A percentile compares a stretch with the other conserved stretches of the same genome.
Evolutionary conservation across 2,329 filamentous ascomycete genomes (phyloP).

Genomic region (Cordyceps cicadae): DNA sequence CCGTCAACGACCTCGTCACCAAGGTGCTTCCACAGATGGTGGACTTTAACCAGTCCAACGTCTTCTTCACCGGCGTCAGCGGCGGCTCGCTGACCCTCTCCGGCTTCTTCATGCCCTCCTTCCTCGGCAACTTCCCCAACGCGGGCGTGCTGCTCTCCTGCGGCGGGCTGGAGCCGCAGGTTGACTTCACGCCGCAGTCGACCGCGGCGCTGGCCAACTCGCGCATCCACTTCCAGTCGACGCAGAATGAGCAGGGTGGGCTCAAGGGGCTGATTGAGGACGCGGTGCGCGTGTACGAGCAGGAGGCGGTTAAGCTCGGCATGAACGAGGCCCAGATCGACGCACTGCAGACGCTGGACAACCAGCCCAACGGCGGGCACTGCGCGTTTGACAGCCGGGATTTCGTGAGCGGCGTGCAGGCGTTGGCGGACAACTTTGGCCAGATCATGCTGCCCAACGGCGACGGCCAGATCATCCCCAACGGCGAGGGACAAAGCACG

Average conservation of each 20-base stretch:
- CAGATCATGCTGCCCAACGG: slow-evolving; percentile 43
- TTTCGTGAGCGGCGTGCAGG: slow-evolving; percentile 48
- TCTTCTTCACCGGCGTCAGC: slow-evolving; percentile 51
- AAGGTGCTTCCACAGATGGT: slow-evolving; percentile 42
- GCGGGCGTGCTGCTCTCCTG: slow-evolving; percentile 48
- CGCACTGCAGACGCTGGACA: slow-evolving; percentile 47
- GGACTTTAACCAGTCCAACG: slow-evolving; percentile 41
- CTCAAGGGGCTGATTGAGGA: slow-evolving; percentile 43
- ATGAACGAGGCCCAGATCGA: slow-evolving; percentile 37
- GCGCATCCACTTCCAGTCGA: slow-evolving; percentile 49
- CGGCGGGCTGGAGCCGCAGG: slow-evolving; percentile 45
- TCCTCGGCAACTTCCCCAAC: slow-evolving; percentile 42
- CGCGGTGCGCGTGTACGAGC: slow-evolving; percentile 43
- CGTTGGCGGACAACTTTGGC: slow-evolving; percentile 45
- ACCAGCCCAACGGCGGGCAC: slow-evolving; percentile 46
- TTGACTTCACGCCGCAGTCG: slow-evolving; percentile 35
- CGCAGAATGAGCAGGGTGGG: slow-evolving; percentile 38
- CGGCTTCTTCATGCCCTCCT: slow-evolving; percentile 50
- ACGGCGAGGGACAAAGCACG: slow-evolving; percentile 42
- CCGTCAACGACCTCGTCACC: slow-evolving; percentile 44
- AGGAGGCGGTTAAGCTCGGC: slow-evolving; percentile 35
- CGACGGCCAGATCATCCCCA: slow-evolving; percentile 39
- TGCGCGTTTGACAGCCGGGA: slow-evolving; percentile 48
- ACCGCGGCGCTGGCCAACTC: slow-evolving; percentile 35
- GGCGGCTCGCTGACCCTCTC: slow-evolving; percentile 46